Percentiles rank a stretch among this genome's conserved stretches.
Evolutionary conservation across 2,329 filamentous ascomycete genomes (phyloP).

Genomic region (Biscogniauxia mediterranea): DNA sequence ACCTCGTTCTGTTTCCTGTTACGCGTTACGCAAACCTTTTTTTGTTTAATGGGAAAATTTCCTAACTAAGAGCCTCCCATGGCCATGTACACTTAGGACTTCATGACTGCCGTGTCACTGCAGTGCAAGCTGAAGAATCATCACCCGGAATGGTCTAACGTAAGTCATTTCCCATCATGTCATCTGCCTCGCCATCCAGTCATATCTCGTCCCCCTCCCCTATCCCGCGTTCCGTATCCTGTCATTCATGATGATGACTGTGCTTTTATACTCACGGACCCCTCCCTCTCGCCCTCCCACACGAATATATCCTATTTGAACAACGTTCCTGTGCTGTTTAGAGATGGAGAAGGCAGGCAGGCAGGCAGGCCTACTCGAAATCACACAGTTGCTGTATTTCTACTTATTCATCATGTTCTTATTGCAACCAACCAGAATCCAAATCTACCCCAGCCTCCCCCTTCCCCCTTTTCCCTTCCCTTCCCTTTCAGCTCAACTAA

Average conservation of each 20-base stretch:
- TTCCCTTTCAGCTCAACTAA: no score
- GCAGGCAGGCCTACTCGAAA: no score
- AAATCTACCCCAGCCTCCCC: no score
- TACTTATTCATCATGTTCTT: no score
- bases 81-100: conserved; percentile 50
- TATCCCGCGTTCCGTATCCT: background rate
- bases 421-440: no score
- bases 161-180: conserved; percentile 35
- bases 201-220: background rate
- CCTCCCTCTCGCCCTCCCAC: no score
- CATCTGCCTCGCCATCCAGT: background rate
- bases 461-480: background rate
- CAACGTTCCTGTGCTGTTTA: no score
- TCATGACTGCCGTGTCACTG: conserved; percentile 70
- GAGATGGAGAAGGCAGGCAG: no score
- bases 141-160: conserved; percentile 77
- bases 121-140: conserved; percentile 68
- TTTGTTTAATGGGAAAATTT: background rate
- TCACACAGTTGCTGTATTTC: no score
- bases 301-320: no score
- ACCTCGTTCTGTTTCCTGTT: background rate
- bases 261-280: background rate
- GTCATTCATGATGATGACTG: background rate
- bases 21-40: background rate
- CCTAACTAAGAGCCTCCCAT: conserved; percentile 18